Evolutionary conservation across 495 filamentous ascomycete genomes (phyloP).

Genomic region (Penicillium diatomitis): DNA sequence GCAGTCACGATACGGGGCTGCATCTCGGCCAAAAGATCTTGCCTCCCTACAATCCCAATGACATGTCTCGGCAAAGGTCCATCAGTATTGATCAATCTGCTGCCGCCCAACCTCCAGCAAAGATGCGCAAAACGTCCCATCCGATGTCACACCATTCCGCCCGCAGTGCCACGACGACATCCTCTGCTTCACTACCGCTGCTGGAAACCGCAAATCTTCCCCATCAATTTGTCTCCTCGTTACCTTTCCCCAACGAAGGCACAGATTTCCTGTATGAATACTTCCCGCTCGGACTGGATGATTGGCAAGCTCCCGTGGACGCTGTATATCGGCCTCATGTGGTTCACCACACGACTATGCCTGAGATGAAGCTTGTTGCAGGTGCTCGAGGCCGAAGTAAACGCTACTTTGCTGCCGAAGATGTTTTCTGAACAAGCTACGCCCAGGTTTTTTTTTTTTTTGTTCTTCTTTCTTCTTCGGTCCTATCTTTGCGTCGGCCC

Average conservation of each 20-base stretch:
- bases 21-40: slow-evolving; percentile 18
- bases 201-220: slow-evolving; percentile 31
- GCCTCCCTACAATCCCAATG: slow-evolving; percentile 15
- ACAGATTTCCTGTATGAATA: slow-evolving; percentile 84
- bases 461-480: not conserved
- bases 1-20: slow-evolving; percentile 12
- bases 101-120: slow-evolving; percentile 25
- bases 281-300: slow-evolving; percentile 79
- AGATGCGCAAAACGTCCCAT: slow-evolving; percentile 37
- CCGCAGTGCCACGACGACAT: slow-evolving; percentile 13
- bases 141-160: slow-evolving; percentile 22
- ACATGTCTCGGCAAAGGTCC: slow-evolving; percentile 17
- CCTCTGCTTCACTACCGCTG: slow-evolving; percentile 27
- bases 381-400: slow-evolving; percentile 59
- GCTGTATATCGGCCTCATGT: slow-evolving; percentile 89
- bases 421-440: slow-evolving; percentile 27
- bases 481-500: no score
- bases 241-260: slow-evolving; percentile 57
- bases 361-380: slow-evolving; percentile 65
- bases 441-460: slow-evolving; percentile 3
- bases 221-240: slow-evolving; percentile 30
- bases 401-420: slow-evolving; percentile 70
- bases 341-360: slow-evolving; percentile 77
- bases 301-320: slow-evolving; percentile 89
- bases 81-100: slow-evolving; percentile 14